Evolutionary conservation across 139 green algal genomes (phyloP).

Genomic region (Chlamydomonas sphaeroides): DNA sequence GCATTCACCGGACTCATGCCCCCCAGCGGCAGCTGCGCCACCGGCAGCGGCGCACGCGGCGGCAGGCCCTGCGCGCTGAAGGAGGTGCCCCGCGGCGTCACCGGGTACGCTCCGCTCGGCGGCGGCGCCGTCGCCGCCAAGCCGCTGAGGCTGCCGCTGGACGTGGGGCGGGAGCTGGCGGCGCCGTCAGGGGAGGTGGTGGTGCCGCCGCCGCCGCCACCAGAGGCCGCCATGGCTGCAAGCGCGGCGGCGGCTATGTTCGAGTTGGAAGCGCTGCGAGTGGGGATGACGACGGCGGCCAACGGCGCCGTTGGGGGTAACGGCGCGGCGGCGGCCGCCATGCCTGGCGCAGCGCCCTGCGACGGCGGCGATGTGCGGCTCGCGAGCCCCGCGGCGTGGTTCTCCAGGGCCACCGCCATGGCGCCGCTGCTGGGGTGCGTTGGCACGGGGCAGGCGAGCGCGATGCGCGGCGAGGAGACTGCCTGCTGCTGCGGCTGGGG

Average conservation of each 20-base stretch:
- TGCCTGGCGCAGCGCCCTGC: too few relatives aligned
- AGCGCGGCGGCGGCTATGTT: slow-evolving; percentile 2
- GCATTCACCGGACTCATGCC: slow-evolving; percentile 27
- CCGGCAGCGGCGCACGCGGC: background rate
- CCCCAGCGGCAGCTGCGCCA: background rate
- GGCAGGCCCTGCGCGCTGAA: background rate
- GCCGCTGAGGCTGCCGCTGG: background rate
- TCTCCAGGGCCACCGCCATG: too few relatives aligned
- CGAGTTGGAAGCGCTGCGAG: slow-evolving; percentile 6
- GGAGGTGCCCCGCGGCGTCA: background rate
- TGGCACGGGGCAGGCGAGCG: too few relatives aligned
- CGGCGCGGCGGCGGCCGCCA: too few relatives aligned
- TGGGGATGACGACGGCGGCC: slow-evolving; percentile 12
- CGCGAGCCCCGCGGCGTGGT: too few relatives aligned
- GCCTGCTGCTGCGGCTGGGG: too few relatives aligned
- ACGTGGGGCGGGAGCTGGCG: background rate
- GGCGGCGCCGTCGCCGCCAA: background rate
- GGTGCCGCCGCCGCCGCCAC: background rate
- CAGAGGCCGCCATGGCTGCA: background rate
- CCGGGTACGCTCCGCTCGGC: background rate
- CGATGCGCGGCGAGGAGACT: too few relatives aligned
- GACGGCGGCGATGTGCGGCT: too few relatives aligned
- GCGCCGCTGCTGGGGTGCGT: too few relatives aligned
- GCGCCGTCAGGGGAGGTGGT: background rate
- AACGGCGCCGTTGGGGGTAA: too few relatives aligned